These are phyloP conservation scores for Teunomyces aglyptinius DNA, from an alignment of 805 yeast species.

Conservation along the genomic window DNA sequence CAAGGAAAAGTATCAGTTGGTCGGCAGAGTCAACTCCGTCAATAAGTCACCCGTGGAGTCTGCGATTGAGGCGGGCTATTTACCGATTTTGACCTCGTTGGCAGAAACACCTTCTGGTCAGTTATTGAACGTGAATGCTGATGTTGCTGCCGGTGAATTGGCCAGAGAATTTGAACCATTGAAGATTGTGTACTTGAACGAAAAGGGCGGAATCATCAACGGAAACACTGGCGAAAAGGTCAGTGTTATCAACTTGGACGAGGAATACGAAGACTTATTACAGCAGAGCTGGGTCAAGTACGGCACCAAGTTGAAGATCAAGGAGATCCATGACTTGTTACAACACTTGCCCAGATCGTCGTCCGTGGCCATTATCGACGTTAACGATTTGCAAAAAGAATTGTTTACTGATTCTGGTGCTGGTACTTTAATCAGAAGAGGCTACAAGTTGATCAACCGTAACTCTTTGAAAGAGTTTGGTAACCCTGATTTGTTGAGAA, in stretches of 20 bases:
- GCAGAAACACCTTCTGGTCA: constrained; percentile 98
- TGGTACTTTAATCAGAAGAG: constrained; percentile 97
- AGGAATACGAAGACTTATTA: constrained; percentile 87
- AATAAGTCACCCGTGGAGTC: constrained; percentile 88
- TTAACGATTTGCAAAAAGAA: constrained; percentile 93
- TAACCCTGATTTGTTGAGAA: constrained; percentile 73
- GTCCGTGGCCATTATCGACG: constrained; percentile 95
- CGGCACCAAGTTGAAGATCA: constrained; percentile 96
- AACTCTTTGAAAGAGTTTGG: constrained; percentile 66
- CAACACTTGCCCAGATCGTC: constrained; percentile 95
- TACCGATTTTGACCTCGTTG: constrained; percentile 92
- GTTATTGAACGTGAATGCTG: constrained; percentile 95
- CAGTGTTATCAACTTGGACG: constrained; percentile 88
- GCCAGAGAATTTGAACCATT: constrained; percentile 96
- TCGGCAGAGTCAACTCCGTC: constrained; percentile 84
- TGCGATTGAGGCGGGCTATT: constrained; percentile 91
- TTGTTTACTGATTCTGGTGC: constrained; percentile 98
- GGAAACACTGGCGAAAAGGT: constrained; percentile 90
- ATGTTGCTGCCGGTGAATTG: constrained; percentile 97
- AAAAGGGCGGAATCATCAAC: constrained; percentile 95
- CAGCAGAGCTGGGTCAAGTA: constrained; percentile 97
- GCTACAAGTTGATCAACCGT: constrained; percentile 80
- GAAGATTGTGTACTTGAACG: constrained; percentile 93
- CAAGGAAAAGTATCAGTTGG: constrained; percentile 85
- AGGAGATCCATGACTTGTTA: constrained; percentile 91